Conservation (phyloP, 2,329 filamentous ascomycete species). For the Emydomyces testavorans region DNA sequence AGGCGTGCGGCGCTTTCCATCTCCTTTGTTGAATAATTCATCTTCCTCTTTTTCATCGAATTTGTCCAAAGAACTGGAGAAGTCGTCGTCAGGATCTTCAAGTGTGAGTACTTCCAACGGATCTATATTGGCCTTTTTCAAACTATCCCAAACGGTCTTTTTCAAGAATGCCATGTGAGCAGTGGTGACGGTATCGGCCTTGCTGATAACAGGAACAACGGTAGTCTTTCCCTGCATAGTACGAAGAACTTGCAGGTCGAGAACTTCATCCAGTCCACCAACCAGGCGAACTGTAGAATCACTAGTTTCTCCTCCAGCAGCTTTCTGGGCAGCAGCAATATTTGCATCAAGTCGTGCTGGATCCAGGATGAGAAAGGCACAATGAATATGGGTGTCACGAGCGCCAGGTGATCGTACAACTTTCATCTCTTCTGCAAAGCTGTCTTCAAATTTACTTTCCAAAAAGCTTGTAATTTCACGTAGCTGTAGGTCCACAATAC, state of each 20-base stretch:
- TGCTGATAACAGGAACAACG: constrained; percentile 88
- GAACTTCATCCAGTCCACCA: constrained; percentile 69
- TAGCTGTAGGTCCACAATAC: constrained; percentile 85
- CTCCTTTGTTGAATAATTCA: constrained; percentile 24
- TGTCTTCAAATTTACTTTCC: constrained; percentile 97
- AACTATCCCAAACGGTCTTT: constrained; percentile 75
- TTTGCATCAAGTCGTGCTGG: constrained; percentile 76
- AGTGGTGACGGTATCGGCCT: constrained; percentile 92
- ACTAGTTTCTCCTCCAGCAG: constrained; percentile 45
- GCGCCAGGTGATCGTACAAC: constrained; percentile 84
- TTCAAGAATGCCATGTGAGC: constrained; percentile 89
- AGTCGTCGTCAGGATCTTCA: constrained; percentile 59
- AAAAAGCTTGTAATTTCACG: constrained; percentile 84
- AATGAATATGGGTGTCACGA: constrained; percentile 94
- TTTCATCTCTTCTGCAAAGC: constrained; percentile 94
- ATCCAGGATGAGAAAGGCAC: constrained; percentile 83
- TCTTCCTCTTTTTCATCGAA: constrained; percentile 43
- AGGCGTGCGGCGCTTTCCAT: constrained; percentile 20
- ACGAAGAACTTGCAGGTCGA: constrained; percentile 82
- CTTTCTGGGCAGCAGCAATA: constrained; percentile 54
- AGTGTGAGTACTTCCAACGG: constrained; percentile 77
- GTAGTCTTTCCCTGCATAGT: constrained; percentile 87
- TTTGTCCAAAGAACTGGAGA: constrained; percentile 27
- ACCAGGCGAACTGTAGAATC: constrained; percentile 33
- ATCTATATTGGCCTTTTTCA: constrained; percentile 77